Percentiles rank a stretch among this genome's conserved stretches.
These are phyloP conservation scores for Huntiella abstrusa DNA, from an alignment of 2,329 filamentous ascomycete genomes.

Conservation along the genomic window DNA sequence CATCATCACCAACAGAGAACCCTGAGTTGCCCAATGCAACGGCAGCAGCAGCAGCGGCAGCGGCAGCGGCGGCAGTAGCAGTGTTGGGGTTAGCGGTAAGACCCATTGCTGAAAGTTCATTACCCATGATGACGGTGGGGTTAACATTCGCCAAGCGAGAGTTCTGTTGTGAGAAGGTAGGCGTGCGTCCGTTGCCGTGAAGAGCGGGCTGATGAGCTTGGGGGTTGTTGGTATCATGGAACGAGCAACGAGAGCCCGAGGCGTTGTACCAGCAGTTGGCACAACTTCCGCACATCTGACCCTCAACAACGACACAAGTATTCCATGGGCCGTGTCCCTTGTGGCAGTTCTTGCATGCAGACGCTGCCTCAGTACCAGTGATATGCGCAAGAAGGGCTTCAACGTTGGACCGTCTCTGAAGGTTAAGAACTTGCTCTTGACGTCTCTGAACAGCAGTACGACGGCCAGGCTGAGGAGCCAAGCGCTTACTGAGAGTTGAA, in stretches of 20 bases:
- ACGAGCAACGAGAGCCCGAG: constrained; percentile 38
- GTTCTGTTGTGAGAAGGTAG: constrained; percentile 8
- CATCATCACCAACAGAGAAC: constrained; percentile 17
- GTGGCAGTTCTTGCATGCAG: constrained; percentile 40
- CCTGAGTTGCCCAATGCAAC: neutral
- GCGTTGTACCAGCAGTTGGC: constrained; percentile 47
- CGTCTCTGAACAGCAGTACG: constrained; percentile 34
- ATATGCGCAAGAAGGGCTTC: constrained; percentile 40
- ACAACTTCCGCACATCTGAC: constrained; percentile 42
- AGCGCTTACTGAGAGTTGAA: constrained; percentile 33
- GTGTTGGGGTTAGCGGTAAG: neutral
- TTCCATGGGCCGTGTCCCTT: constrained; percentile 42
- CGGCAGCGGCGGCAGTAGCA: neutral
- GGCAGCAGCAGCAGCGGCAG: constrained; percentile 3
- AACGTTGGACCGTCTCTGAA: constrained; percentile 38
- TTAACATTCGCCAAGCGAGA: constrained; percentile 9
- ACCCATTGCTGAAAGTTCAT: too few relatives aligned
- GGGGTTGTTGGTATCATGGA: constrained; percentile 33
- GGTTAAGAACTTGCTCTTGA: constrained; percentile 33
- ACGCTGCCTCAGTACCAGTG: constrained; percentile 27
- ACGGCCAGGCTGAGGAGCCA: constrained; percentile 29
- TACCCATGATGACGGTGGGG: too few relatives aligned
- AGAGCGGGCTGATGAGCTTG: constrained; percentile 17
- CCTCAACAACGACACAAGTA: constrained; percentile 37
- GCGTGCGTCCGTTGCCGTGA: constrained; percentile 6